Conservation (phyloP, 129 eudicot species). For the Chrysanthemum makinoi region DNA sequence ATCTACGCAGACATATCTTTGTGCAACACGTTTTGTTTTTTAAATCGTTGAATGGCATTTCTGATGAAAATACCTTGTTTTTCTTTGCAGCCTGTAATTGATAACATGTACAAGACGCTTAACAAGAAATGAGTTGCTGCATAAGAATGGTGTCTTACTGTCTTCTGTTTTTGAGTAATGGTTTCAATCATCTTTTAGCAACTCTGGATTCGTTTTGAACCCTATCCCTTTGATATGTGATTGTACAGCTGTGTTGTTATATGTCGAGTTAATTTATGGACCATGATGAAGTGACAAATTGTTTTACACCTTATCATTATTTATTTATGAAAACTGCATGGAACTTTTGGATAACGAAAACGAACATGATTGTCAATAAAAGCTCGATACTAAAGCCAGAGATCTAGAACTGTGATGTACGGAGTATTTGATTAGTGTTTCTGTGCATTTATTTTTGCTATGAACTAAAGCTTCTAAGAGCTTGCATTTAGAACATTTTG, state of each 20-base stretch:
- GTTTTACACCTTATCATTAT: neutral
- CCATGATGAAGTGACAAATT: neutral
- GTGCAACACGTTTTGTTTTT: neutral
- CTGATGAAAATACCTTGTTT: neutral
- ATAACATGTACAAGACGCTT: constrained; percentile 38
- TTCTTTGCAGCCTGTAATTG: constrained; percentile 25
- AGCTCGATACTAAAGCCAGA: too few species aligned
- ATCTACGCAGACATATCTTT: neutral
- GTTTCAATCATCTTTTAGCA: constrained; percentile 10
- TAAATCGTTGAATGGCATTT: neutral
- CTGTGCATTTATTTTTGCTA: too few species aligned
- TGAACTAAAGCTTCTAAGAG: too few species aligned
- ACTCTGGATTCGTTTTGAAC: constrained; percentile 21
- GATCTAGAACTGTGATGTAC: neutral
- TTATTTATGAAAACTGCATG: neutral
- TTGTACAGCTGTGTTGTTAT: constrained; percentile 27
- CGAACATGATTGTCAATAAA: neutral
- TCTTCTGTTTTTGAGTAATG: neutral
- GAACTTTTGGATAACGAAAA: constrained; percentile 2
- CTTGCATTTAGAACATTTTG: too few species aligned
- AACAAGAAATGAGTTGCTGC: constrained; percentile 32
- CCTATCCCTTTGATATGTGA: constrained; percentile 10
- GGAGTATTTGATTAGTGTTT: neutral
- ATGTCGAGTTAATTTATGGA: constrained; percentile 7
- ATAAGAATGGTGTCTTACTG: neutral